phyloP scores from a whole-genome alignment of 2,329 filamentous ascomycete species.

The Pestalotiopsis sp. region DNA sequence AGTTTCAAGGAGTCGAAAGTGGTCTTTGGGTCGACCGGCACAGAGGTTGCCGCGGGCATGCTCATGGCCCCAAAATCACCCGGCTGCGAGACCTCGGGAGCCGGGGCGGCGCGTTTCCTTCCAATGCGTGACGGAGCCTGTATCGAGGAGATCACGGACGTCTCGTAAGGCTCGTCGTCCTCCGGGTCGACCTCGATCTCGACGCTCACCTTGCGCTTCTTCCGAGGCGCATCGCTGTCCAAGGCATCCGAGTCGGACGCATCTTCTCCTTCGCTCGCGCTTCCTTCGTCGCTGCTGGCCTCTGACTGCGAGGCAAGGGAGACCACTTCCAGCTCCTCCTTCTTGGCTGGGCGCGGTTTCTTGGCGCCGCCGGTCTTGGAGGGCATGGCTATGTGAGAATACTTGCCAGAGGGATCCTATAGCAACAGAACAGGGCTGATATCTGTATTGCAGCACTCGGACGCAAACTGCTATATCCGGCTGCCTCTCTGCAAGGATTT shows the following conservation, averaged over 20 bases:
- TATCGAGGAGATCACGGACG: conserved; percentile 45
- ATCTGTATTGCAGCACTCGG: background rate
- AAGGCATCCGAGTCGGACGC: conserved; percentile 50
- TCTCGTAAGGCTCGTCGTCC: conserved; percentile 33
- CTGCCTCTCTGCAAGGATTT: background rate
- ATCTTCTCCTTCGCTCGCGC: conserved; percentile 17
- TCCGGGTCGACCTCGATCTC: conserved; percentile 33
- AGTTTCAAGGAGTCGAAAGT: conserved; percentile 76
- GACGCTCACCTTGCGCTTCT: conserved; percentile 34
- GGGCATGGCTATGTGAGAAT: background rate
- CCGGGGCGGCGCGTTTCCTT: conserved; percentile 31
- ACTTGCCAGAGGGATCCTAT: background rate
- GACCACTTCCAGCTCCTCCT: conserved; percentile 25
- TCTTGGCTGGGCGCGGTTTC: conserved; percentile 17
- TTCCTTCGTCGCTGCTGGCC: conserved; percentile 1
- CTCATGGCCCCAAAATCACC: background rate
- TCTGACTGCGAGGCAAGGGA: conserved; percentile 16
- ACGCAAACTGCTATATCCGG: background rate
- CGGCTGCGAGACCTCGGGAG: conserved; percentile 17
- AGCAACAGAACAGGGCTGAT: background rate
- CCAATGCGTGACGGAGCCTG: conserved; percentile 58
- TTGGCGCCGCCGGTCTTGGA: conserved; percentile 4
- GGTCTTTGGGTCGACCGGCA: conserved; percentile 57
- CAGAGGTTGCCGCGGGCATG: conserved; percentile 29
- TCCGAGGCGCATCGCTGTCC: conserved; percentile 38